These are phyloP conservation scores for Puccinia novopanici DNA, from an alignment of 1,284 basidiomycete genomes.

Conservation along the genomic window DNA sequence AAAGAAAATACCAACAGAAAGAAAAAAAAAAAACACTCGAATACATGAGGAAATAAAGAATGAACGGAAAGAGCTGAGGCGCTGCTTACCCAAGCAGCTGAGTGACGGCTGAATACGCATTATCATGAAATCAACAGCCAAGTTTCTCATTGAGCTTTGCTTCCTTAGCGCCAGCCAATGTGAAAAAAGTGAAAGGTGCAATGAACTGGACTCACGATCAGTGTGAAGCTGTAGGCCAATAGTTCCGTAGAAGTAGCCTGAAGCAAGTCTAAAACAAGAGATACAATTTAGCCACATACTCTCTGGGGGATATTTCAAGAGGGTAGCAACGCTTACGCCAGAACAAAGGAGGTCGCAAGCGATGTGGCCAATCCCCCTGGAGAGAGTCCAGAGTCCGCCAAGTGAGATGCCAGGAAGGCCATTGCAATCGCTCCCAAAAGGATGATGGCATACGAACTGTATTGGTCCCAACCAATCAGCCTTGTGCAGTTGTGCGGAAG, in stretches of 20 bases:
- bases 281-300: neutral
- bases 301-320: neutral
- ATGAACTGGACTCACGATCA: slow-evolving; percentile 16
- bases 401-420: slow-evolving; percentile 25
- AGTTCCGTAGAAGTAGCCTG: slow-evolving; percentile 46
- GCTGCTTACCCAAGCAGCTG: slow-evolving; percentile 45
- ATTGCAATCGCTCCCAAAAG: slow-evolving; percentile 3
- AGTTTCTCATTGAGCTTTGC: neutral
- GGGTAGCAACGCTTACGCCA: neutral
- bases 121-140: neutral
- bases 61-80: neutral
- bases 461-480: neutral
- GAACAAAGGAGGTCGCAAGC: slow-evolving; percentile 18
- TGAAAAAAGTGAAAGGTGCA: neutral
- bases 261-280: slow-evolving; percentile 28
- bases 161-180: neutral
- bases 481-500: neutral
- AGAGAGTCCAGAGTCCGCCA: slow-evolving; percentile 37
- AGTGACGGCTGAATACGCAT: neutral
- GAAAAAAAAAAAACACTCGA: neutral
- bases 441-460: slow-evolving; percentile 28
- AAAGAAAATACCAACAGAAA: slow-evolving; percentile 26
- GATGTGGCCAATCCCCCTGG: slow-evolving; percentile 9
- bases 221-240: slow-evolving; percentile 16
- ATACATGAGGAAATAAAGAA: neutral